Evolutionary conservation across 2,329 filamentous ascomycete genomes (phyloP), one percentile per base, ranked within the genome.

Genomic region (Cladophialophora bantiana): DNA sequence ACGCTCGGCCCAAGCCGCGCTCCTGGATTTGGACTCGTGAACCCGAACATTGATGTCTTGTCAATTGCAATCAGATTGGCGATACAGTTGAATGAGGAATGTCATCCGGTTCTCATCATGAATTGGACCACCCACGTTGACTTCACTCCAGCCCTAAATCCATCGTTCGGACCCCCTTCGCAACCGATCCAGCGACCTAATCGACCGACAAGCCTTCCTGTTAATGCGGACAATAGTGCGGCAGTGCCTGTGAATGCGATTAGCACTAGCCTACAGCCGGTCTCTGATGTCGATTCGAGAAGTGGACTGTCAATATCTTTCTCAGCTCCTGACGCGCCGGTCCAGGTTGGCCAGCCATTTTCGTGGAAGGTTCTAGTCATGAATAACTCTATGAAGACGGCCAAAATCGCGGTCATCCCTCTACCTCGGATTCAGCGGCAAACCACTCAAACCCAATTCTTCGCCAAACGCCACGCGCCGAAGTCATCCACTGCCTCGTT

Each of bases 301-400:
- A 70, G 52, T 50, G 67, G 67, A 7, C 76, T 89, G 20, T 85
- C 82, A 0, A 80, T 89, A 50, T 86, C 85, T 1, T 84, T 89
- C 70, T 82, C 82, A 4, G 84, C 84, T 0, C 85, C 86, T 3
- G 74, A 77, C 4, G 77, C 74, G 15, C 69, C 70, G 9, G 83
- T 85, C 10, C 74, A 78, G 7, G 81, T 86, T n/a, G 84, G 84
- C 12, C 78, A 82, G 42, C 77, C 82, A 3, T 88, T 89, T 72
- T 78, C 78, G 7, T 86, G 86, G 82, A 78, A 81, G 45, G 78
- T 89, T 3, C 86, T 88, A 67, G 83, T 88, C 45, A 82, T 88
- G 62, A 89, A 89, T 70, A 82, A 83, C 12, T 87, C 85, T 13
- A 75, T 78, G n/a, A 80, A 82, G 57, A 73, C 79, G 20, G 82